phyloP scores from a whole-genome alignment of 495 filamentous ascomycete genomes.

The Platismatia glauca region DNA sequence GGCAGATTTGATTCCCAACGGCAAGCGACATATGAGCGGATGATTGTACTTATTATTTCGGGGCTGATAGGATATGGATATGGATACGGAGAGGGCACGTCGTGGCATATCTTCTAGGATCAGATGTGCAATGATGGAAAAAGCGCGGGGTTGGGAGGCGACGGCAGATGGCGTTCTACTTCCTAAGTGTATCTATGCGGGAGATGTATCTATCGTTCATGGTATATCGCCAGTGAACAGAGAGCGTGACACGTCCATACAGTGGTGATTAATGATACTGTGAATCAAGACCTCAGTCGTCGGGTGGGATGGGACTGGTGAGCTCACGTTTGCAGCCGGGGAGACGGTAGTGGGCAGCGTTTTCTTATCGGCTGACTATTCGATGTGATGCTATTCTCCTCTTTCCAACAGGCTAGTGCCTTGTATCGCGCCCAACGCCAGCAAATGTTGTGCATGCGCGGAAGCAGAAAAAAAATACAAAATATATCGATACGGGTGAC shows the following conservation, averaged over 20 bases:
- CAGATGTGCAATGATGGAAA: not conserved
- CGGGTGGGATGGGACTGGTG: not conserved
- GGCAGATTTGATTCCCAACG: not conserved
- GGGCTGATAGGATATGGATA: constrained; percentile 3
- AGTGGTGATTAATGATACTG: not conserved
- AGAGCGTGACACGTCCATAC: not conserved
- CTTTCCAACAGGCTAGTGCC: not conserved
- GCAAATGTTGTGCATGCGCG: constrained; percentile 1
- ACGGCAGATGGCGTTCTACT: not conserved
- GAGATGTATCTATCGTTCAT: not conserved
- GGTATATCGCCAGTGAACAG: not conserved
- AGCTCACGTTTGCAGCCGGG: not conserved
- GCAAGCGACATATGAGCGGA: constrained; percentile 4
- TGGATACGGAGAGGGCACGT: not conserved
- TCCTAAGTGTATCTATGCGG: not conserved
- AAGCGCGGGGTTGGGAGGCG: not conserved
- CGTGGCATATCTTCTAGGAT: constrained; percentile 4
- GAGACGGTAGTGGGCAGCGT: not conserved
- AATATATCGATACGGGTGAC: not conserved
- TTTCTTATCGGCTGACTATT: not conserved
- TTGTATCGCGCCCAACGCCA: not conserved
- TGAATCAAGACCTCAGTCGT: not conserved
- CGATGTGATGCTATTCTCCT: not conserved
- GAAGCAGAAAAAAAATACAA: not conserved
- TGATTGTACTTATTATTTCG: not conserved